Base-by-base conservation (phyloP, 768 basidiomycete genomes). In the Sarcomyxa edulis region DNA sequence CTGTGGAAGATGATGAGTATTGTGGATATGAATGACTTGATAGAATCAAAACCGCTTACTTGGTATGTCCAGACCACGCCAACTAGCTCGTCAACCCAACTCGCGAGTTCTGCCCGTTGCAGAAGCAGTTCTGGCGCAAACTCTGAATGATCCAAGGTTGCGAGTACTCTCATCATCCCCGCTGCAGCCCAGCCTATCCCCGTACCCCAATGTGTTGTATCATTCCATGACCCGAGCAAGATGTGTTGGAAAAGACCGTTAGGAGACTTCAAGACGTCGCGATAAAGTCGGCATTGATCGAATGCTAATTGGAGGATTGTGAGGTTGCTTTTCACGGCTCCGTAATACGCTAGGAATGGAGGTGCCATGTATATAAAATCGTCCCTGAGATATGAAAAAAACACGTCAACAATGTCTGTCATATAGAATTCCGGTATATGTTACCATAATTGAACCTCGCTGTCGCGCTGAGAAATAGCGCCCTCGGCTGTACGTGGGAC, bases 171-270 rank as follows among this genome's bases (percentile, higher is more conserved):
- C 8, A 88, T 64, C 73, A 91, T 91, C 1, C 92, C 92, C 11
- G 79, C 82, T 0, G 88, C 87, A 0, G 85, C 91, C 91, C 92
- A 95, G 2, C 67, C 90, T 40, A 93, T 92, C 0, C 90, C 90
- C 84, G 89, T 89, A 1, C 84, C 75, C 88, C 87, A 93, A 50
- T 84, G 81, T 0, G 87, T 86, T 4, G 60, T 48, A 48, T 93
- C 89, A 15, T 58, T 69, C 18, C 60, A 64, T 19, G 11, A 15
- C 2, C 87, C 89, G 3, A 86, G 56, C 0, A 74, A 54, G 36
- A 93, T 73, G 52, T 94, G 92, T 52, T 71, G 74, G 88, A 89
- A 92, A 19, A 90, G 52, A n/a, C 73, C 69, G 8, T 61, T 53
- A 0, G 74, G 68, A 0, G 0, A 52, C 39, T 52, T 88, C 79